Evolutionary conservation across 345 rosid genomes (phyloP), one percentile per base, ranked within the genome.

Genomic region (Salix caprea): DNA sequence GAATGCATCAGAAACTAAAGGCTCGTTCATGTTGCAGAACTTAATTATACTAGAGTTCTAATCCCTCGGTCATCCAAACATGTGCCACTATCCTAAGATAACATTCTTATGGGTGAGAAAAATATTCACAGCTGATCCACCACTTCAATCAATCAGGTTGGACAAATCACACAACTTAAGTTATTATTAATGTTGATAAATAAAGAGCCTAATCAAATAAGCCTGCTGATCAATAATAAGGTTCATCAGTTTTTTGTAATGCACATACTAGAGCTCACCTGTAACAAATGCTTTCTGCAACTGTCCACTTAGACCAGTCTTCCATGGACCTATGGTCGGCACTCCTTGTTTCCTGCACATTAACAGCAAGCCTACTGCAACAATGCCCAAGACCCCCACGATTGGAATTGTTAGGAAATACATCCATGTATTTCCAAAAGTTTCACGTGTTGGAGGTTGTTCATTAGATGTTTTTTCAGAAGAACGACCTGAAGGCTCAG

Each of bases 221-320:
- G 68, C 39, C 39, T 65, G 19, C 68, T 26, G 34, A 14, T 65
- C 39, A 65, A 30, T 52, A 52, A 65, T 24, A 32, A 71, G 18
- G 34, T 69, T 36, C 48, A 34, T 5, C 24, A 40, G 12, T n/a
- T 70, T 16, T n/a, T 62, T 34, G 34, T 28, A 23, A 44, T 15
- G 13, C 42, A 32, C 26, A 37, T 8, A 37, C 32, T 4, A 36
- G 65, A 73, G 50, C 37, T 70, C 79, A 92, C 99, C 99, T 70
- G 97, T 90, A 71, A 93, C 82, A 73, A 96, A 93, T 74, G 96
- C 96, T 85, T 91, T 96, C 80, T 92, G 99, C 78, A 93, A 83
- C 84, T 96, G 98, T 80, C 95, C 98, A 79, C 98, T 96, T 36
- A 96, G 80, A 80, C 98, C 99, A 64, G 94, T 89, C 83, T 89